These are phyloP conservation scores for Sporothrix luriei DNA, from an alignment of 2,329 filamentous ascomycete species.

Conservation along the genomic window DNA sequence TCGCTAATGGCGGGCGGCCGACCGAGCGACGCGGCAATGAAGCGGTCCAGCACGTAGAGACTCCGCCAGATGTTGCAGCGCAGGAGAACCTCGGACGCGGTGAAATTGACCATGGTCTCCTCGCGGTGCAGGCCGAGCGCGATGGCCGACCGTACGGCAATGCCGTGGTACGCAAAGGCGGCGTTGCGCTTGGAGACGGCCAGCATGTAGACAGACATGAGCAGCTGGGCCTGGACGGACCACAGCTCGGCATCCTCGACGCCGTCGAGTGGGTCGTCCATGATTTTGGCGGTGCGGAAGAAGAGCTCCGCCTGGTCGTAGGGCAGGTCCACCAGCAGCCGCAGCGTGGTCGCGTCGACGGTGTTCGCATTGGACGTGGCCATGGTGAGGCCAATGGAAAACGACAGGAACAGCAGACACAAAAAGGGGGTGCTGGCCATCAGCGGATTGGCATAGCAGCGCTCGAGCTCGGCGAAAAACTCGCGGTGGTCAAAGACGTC, in stretches of 20 bases:
- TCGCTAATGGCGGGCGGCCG: conserved; percentile 64
- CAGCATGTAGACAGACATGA: conserved; percentile 68
- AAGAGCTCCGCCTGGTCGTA: conserved; percentile 63
- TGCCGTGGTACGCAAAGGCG: conserved; percentile 63
- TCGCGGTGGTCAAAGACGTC: conserved; percentile 59
- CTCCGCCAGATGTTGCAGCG: conserved; percentile 65
- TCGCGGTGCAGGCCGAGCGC: conserved; percentile 64
- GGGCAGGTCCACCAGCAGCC: conserved; percentile 52
- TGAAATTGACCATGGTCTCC: conserved; percentile 60
- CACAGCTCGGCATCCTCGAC: conserved; percentile 66
- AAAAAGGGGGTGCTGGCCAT: conserved; percentile 54
- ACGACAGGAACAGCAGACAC: conserved; percentile 63
- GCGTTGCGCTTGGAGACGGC: conserved; percentile 63
- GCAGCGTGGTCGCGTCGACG: conserved; percentile 54
- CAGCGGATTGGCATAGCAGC: conserved; percentile 59
- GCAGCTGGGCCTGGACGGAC: conserved; percentile 63
- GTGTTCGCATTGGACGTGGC: conserved; percentile 56
- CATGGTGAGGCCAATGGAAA: conserved; percentile 64
- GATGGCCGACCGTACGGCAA: conserved; percentile 65
- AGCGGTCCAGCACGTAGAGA: conserved; percentile 65
- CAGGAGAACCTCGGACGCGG: conserved; percentile 37
- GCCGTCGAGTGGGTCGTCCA: conserved; percentile 51
- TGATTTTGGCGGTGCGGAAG: conserved; percentile 60
- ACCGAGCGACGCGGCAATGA: conserved; percentile 64
- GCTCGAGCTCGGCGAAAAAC: conserved; percentile 55